Conservation (phyloP, 139 green algal genomes). For the Chlorella vulgaris region DNA sequence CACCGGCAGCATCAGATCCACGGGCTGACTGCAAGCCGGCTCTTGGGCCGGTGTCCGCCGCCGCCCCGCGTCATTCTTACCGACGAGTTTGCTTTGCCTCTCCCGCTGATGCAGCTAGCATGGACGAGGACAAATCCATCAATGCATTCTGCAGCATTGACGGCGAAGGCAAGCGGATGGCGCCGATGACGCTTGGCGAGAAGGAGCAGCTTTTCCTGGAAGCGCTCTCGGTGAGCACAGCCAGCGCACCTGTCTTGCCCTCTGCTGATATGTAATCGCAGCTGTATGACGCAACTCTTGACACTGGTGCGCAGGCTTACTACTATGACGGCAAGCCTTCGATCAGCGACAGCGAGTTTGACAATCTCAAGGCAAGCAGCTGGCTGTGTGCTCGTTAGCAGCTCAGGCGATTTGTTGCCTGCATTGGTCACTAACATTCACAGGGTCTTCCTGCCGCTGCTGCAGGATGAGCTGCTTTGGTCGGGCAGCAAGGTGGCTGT, state of each 20-base stretch:
- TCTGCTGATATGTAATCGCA: conserved; percentile 10
- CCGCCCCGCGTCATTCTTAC: neutral
- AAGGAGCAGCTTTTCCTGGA: conserved; percentile 89
- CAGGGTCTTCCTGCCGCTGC: neutral
- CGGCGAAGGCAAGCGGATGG: conserved; percentile 18
- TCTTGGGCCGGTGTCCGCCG: too few relatives aligned
- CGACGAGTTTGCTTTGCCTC: neutral
- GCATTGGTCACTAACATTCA: conserved; percentile 84
- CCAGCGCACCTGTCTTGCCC: neutral
- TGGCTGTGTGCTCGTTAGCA: too few relatives aligned
- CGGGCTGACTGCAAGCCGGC: too few relatives aligned
- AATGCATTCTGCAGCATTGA: conserved; percentile 44
- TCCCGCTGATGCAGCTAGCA: conserved; percentile 4
- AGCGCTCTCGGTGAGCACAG: conserved; percentile 59
- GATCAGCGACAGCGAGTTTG: conserved; percentile 86
- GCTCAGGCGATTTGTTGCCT: too few relatives aligned
- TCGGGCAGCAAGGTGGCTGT: conserved; percentile 77
- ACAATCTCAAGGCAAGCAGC: conserved; percentile 85
- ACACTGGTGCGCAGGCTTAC: conserved; percentile 47
- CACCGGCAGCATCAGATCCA: too few relatives aligned
- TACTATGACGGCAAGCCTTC: conserved; percentile 79
- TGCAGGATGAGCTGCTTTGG: conserved; percentile 75
- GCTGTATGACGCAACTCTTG: too few relatives aligned
- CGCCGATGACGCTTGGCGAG: conserved; percentile 65
- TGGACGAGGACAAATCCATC: conserved; percentile 37